Evolutionary conservation across 2,329 filamentous ascomycete species (phyloP), one percentile per base, ranked within the genome.

Genomic region (Emmonsia crescens): DNA sequence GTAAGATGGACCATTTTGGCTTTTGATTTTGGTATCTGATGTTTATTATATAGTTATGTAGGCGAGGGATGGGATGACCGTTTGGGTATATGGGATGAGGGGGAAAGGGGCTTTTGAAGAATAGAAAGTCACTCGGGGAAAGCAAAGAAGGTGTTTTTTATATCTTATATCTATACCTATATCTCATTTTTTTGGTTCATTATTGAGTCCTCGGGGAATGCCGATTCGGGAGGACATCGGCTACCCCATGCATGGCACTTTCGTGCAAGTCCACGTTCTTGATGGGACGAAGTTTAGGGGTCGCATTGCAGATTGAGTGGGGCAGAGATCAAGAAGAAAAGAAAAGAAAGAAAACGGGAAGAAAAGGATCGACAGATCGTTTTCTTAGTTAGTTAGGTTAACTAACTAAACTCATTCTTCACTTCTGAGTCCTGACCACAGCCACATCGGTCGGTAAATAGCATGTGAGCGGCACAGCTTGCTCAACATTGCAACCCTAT

Each of bases 51-150:
- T n/a, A n/a, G n/a, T n/a, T n/a, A n/a, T n/a, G n/a, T n/a, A 31
- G n/a, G 27, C 16, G 24, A 33, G 24, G 24, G 27, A 33, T 19
- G 24, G 27, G 24, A 10, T 14, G 16, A 36, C 10, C 9, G 27
- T 19, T 52, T 52, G 49, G 49, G n/a, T 52, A 31, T 12, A 46
- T 46, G 5, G 9, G 19, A 33, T 31, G 55, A 60, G 73, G 6
- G 57, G 60, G 44, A 65, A 38, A 56, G 33, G n/a, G n/a, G 12
- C 33, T 2, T n/a, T 8, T 14, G 24, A 49, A 29, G 21, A 29
- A 21, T 24, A 8, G 6, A 21, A 24, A 27, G 21, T 49, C 46
- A 21, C 10, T 49, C 24, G 27, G 10, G 6, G 29, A 31, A 29
- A 59, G 56, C n/a, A n/a, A n/a, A 14, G 57, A 44, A 27, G 19